Base-by-base conservation (phyloP, 306 rosid genomes). In the Inga oerstediana region DNA sequence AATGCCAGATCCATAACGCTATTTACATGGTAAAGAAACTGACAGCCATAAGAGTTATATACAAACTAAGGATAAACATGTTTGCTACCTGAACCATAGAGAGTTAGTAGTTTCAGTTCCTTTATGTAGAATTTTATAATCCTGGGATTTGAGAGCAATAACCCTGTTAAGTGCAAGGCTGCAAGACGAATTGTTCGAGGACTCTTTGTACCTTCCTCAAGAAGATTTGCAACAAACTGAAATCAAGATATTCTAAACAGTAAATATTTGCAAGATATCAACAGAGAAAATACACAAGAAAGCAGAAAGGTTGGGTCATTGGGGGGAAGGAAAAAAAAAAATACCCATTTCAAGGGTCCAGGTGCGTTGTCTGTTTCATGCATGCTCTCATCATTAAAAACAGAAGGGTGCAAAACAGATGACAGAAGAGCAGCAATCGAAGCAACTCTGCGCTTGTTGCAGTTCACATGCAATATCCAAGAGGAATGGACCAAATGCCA, bases 161-260 rank as follows among this genome's bases (percentile, higher is more conserved):
- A 84, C 70, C 99, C 98, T 3, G 98, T 87, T 81, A 95, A 90
- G 88, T 93, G 99, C 86, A 95, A 86, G 77, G 99, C 98, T n/a
- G 96, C 94, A 76, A 95, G 94, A 82, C 98, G 99, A 87, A 93
- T 93, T 83, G 99, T 95, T 35, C 99, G 96, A 61, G 99, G 99
- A 84, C 99, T 95, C 78, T 89, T 95, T 49, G 90, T 93, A 75
- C 99, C 98, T 85, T 93, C 99, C 89, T 91, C 94, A 9, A 95
- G 90, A 89, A 95, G 86, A 82, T 92, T 93, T 82, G 87, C 90
- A 80, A 93, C 72, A 79, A 95, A 92, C 99, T 95, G 88, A 48
- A 69, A 17, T 44, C 22, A 80, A 81, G 65, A 54, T 67, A 78
- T 54, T 46, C 81, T 59, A 84, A 61, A 83, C 19, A 62, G 46